A percentile compares a stretch with the other conserved stretches of the same genome.
Evolutionary conservation across 2,329 filamentous ascomycete species (phyloP).

Genomic region (Orbilia brochopaga): DNA sequence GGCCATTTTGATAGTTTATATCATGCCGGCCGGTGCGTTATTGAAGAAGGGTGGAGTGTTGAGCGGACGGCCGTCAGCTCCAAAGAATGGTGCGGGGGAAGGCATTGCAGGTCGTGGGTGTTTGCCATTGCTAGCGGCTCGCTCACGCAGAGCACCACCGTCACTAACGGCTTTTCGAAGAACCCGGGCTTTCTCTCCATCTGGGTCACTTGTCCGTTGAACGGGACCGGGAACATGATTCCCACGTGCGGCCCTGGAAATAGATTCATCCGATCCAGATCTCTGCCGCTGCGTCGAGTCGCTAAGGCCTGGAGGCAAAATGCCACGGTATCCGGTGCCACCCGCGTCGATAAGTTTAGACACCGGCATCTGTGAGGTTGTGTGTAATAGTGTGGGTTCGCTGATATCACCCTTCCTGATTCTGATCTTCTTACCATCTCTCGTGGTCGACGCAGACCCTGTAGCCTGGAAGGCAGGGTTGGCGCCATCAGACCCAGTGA

Average conservation of each 20-base stretch:
- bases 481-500: slow-evolving; percentile 32
- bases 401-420: slow-evolving; percentile 43
- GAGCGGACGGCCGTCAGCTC: slow-evolving; percentile 28
- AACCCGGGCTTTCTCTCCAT: slow-evolving; percentile 28
- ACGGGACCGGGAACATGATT: slow-evolving; percentile 6
- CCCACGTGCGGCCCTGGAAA: slow-evolving; percentile 18
- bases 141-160: slow-evolving; percentile 35
- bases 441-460: slow-evolving; percentile 6
- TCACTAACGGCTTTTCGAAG: slow-evolving; percentile 45
- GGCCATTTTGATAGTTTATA: slow-evolving; percentile 13
- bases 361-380: slow-evolving; percentile 47
- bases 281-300: slow-evolving; percentile 39
- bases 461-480: slow-evolving; percentile 41
- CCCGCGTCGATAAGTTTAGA: slow-evolving; percentile 48
- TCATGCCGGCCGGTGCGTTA: slow-evolving; percentile 48
- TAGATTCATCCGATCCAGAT: slow-evolving; percentile 41
- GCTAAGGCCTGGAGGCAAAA: slow-evolving; percentile 35
- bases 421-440: slow-evolving; percentile 30
- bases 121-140: slow-evolving; percentile 32
- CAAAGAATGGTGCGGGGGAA: slow-evolving; percentile 22
- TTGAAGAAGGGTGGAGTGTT: slow-evolving; percentile 36
- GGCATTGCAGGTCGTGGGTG: slow-evolving; percentile 29
- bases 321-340: slow-evolving; percentile 27
- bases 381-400: slow-evolving; percentile 39
- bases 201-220: slow-evolving; percentile 40